These are phyloP conservation scores for Ceratocystis diversiconidia DNA, from an alignment of 2,329 filamentous ascomycete genomes.

Conservation along the genomic window DNA sequence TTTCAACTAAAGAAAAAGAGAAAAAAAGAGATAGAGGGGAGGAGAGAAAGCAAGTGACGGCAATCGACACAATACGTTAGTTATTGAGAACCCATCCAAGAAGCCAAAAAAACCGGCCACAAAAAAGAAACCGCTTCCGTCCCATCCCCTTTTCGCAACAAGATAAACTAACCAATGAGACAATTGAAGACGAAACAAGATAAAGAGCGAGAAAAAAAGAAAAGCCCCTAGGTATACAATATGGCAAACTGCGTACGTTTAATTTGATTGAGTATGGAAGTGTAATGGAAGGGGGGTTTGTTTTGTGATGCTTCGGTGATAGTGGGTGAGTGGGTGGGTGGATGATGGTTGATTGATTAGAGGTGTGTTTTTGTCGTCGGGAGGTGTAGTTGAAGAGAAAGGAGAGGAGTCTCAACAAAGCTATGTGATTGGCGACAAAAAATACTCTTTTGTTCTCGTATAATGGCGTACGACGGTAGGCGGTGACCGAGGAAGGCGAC, in stretches of 20 bases:
- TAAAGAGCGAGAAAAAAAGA: neutral
- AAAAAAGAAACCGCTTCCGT: neutral
- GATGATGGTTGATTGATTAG: neutral
- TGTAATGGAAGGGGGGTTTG: neutral
- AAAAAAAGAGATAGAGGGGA: constrained; percentile 5
- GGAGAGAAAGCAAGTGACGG: constrained; percentile 7
- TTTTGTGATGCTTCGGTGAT: neutral
- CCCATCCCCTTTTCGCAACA: neutral
- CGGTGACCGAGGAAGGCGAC: neutral
- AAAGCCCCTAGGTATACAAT: constrained; percentile 2
- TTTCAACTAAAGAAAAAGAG: constrained; percentile 14
- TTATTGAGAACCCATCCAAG: neutral
- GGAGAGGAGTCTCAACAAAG: neutral
- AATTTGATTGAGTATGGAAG: neutral
- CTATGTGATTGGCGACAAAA: neutral
- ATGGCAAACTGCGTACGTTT: neutral
- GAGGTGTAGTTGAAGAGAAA: neutral
- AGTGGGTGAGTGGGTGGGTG: neutral
- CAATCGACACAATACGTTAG: too few species aligned
- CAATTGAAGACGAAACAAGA: neutral
- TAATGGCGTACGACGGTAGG: neutral
- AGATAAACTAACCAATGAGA: neutral
- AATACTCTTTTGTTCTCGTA: neutral
- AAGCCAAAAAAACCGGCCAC: neutral
- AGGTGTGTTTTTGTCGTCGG: neutral